These are phyloP conservation scores for Penicillium atrosanguineum DNA, from an alignment of 495 filamentous ascomycete genomes.

Conservation along the genomic window DNA sequence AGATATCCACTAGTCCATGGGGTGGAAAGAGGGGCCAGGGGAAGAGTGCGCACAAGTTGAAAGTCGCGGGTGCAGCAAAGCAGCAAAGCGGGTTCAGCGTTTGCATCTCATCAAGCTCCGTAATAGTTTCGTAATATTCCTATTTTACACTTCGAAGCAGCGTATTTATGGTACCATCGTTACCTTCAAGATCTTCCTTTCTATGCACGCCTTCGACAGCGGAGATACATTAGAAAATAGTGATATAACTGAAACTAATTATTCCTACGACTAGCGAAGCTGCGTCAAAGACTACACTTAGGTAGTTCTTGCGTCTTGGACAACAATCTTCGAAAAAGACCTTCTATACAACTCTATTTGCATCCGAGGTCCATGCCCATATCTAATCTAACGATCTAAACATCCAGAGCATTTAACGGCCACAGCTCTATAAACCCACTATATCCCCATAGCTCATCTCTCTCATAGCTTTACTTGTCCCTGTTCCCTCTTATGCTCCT, in stretches of 20 bases:
- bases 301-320: too few relatives aligned
- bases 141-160: background rate
- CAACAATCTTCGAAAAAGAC: too few relatives aligned
- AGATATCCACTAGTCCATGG: background rate
- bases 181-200: background rate
- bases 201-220: too few relatives aligned
- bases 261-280: too few relatives aligned
- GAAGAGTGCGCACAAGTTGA: background rate
- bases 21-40: background rate
- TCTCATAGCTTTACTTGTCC: background rate
- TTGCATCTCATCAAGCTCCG: background rate
- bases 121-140: constrained; percentile 22
- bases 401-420: background rate
- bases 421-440: background rate
- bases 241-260: too few relatives aligned
- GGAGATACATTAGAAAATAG: too few relatives aligned
- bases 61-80: constrained; percentile 1
- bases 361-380: background rate
- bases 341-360: too few relatives aligned
- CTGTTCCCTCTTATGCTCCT: constrained; percentile 28
- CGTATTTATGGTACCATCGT: background rate
- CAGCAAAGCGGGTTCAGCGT: background rate
- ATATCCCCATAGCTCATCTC: background rate
- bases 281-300: too few relatives aligned
- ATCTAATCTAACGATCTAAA: background rate